Evolutionary conservation across 2,329 filamentous ascomycete genomes (phyloP).

Genomic region (Penicillium sp.): DNA sequence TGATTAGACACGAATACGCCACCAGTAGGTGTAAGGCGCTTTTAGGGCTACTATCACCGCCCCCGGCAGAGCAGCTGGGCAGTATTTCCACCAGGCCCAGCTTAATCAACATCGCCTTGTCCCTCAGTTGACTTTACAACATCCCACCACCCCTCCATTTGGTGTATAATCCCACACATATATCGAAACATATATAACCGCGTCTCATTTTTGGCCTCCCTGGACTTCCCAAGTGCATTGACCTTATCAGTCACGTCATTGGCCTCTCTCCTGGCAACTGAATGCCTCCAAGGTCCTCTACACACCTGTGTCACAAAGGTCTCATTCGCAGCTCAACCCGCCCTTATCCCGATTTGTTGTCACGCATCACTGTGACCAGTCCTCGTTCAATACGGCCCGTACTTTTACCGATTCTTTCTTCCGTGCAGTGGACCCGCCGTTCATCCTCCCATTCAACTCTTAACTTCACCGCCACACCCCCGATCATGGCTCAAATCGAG

Average conservation of each 20-base stretch:
- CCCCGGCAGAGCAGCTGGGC: neutral
- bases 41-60: slow-evolving; percentile 9
- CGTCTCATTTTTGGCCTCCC: slow-evolving; percentile 7
- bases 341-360: slow-evolving; percentile 13
- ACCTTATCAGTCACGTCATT: slow-evolving; percentile 13
- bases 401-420: slow-evolving; percentile 7
- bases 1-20: neutral
- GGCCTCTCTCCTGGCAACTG: slow-evolving; percentile 17
- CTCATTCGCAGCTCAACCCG: slow-evolving; percentile 20
- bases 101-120: slow-evolving; percentile 6
- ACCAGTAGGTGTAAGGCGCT: neutral
- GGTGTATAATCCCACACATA: neutral
- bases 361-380: slow-evolving; percentile 8
- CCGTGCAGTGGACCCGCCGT: slow-evolving; percentile 12
- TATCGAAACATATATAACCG: neutral
- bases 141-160: slow-evolving; percentile 11
- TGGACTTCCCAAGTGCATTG: slow-evolving; percentile 11
- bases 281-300: slow-evolving; percentile 40
- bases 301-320: slow-evolving; percentile 22
- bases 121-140: slow-evolving; percentile 17
- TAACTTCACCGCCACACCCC: slow-evolving; percentile 19
- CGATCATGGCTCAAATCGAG: slow-evolving; percentile 37
- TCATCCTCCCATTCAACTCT: slow-evolving; percentile 21
- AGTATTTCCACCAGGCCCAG: slow-evolving; percentile 6
- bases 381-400: neutral